Percentiles rank a stretch among this genome's conserved stretches.
phyloP scores from a whole-genome alignment of 208 protist species.

The Acanthamoeba royreba region DNA sequence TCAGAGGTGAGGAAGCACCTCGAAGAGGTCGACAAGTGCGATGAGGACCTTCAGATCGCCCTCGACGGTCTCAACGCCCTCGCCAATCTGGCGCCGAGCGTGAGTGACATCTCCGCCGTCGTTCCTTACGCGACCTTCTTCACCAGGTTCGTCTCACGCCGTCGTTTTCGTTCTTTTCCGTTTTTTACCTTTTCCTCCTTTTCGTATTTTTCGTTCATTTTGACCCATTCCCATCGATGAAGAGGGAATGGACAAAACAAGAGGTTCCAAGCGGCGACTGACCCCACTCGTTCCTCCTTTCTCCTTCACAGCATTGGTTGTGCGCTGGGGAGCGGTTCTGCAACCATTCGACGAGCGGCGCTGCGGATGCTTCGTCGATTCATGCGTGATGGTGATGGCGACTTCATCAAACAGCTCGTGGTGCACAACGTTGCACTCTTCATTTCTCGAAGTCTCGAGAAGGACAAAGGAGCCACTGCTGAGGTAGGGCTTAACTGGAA shows the following conservation, averaged over 20 bases:
- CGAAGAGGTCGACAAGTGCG: neutral
- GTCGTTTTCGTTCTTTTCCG: neutral
- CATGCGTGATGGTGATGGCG: neutral
- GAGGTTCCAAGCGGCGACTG: neutral
- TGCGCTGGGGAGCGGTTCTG: neutral
- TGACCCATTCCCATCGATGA: neutral
- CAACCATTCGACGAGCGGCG: neutral
- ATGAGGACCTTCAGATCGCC: neutral
- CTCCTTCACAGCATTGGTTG: neutral
- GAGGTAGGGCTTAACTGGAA: too few relatives aligned
- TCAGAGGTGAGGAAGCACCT: neutral
- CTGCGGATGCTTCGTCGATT: neutral
- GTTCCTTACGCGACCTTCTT: neutral
- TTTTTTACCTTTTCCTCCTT: neutral
- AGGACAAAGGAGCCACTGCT: neutral
- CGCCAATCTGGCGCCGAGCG: neutral
- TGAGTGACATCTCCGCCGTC: neutral
- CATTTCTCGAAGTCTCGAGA: neutral
- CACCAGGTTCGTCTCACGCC: neutral
- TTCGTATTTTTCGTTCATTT: neutral
- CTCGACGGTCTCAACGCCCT: conserved; percentile 6
- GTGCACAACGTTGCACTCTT: neutral
- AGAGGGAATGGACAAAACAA: too few relatives aligned
- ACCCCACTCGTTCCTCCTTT: neutral
- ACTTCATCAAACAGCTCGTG: neutral